Evolutionary conservation across 2,329 filamentous ascomycete genomes (phyloP).

Genomic region (Trichoderma semiorbis): DNA sequence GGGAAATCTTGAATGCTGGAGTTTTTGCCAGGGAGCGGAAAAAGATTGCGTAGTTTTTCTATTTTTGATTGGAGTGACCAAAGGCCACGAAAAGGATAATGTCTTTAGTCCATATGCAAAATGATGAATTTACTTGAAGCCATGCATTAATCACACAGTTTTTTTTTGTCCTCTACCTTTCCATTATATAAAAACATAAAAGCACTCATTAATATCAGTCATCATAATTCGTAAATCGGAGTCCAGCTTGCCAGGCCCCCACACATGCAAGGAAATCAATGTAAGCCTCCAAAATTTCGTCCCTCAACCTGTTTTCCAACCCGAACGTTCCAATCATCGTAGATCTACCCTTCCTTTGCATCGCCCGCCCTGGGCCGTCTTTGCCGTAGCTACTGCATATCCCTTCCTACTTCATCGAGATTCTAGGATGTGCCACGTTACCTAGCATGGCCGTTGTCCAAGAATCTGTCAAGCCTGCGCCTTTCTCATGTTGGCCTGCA

Average conservation of each 20-base stretch:
- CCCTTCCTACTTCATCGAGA: conserved; percentile 1
- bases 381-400: not conserved
- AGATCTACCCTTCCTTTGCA: conserved; percentile 9
- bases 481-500: not conserved
- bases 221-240: conserved; percentile 27
- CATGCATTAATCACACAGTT: conserved; percentile 14
- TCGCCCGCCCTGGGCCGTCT: conserved; percentile 1
- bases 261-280: conserved; percentile 15
- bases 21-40: not conserved
- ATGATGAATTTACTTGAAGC: not conserved
- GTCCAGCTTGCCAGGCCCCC: not conserved
- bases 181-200: not conserved
- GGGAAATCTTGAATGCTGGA: not conserved
- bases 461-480: not conserved
- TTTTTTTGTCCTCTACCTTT: not conserved
- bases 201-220: conserved; percentile 1
- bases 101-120: not conserved
- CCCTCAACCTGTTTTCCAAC: conserved; percentile 14
- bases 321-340: not conserved
- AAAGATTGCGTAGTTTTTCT: not conserved
- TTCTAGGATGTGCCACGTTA: not conserved
- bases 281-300: not conserved
- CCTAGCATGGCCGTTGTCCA: not conserved
- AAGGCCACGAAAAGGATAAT: not conserved
- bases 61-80: not conserved